Evolutionary conservation across 2,329 filamentous ascomycete species (phyloP).

Genomic region (Talaromyces sp.): DNA sequence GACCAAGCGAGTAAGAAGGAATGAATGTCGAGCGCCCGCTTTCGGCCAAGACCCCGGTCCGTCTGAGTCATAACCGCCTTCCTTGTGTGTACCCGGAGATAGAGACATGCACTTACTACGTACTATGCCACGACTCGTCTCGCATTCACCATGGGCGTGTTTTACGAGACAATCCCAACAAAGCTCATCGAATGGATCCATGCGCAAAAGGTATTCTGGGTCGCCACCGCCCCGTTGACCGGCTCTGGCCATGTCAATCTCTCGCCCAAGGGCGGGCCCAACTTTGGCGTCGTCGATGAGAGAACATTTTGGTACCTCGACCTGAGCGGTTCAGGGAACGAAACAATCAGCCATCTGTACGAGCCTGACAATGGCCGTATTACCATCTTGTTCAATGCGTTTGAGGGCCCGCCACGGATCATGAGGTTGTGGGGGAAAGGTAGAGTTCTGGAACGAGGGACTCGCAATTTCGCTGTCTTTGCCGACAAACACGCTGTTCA

Average conservation of each 20-base stretch:
- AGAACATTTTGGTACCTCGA: constrained; percentile 12
- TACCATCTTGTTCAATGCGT: constrained; percentile 12
- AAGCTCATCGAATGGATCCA: constrained; percentile 9
- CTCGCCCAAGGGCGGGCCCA: constrained; percentile 10
- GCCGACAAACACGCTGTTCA: constrained; percentile 6
- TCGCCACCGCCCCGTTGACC: constrained; percentile 9
- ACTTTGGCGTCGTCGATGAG: constrained; percentile 11
- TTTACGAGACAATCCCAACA: constrained; percentile 9
- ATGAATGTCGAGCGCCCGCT: neutral
- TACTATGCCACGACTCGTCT: neutral
- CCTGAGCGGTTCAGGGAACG: constrained; percentile 11
- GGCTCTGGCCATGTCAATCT: constrained; percentile 12
- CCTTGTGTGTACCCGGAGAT: neutral
- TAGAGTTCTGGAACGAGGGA: constrained; percentile 6
- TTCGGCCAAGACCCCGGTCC: neutral
- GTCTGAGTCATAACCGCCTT: neutral
- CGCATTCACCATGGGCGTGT: constrained; percentile 8
- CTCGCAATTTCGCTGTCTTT: constrained; percentile 4
- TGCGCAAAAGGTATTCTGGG: constrained; percentile 12
- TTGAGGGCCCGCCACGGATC: constrained; percentile 11
- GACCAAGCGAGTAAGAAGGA: neutral
- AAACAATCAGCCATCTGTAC: constrained; percentile 14
- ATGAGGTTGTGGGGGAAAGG: constrained; percentile 11
- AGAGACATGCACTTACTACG: neutral
- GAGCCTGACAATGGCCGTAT: constrained; percentile 11